phyloP scores from a whole-genome alignment of 495 filamentous ascomycete species.

The Lophiostoma macrostomum region DNA sequence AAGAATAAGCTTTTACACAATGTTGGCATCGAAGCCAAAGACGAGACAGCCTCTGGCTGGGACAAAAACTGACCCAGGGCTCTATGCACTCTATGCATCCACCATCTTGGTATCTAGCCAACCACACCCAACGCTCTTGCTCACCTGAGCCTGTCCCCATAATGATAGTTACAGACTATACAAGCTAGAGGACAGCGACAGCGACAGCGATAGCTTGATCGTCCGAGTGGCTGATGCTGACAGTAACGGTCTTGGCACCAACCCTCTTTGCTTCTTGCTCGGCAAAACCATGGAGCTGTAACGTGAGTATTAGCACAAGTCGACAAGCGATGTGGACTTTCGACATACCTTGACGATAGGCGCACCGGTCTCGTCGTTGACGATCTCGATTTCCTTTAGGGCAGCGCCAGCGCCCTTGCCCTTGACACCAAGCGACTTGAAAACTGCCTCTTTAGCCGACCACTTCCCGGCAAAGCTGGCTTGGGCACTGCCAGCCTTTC shows the following conservation, averaged over 20 bases:
- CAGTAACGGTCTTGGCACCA: slow-evolving; percentile 79
- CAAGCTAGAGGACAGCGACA: slow-evolving; percentile 49
- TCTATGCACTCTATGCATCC: too few relatives aligned
- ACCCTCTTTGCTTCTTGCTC: slow-evolving; percentile 74
- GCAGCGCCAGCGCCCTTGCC: slow-evolving; percentile 84
- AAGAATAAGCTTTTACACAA: too few relatives aligned
- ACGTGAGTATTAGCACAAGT: slow-evolving; percentile 14
- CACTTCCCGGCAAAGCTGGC: slow-evolving; percentile 89
- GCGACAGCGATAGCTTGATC: slow-evolving; percentile 90
- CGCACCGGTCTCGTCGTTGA: slow-evolving; percentile 72
- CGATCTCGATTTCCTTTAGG: slow-evolving; percentile 92
- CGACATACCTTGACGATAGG: slow-evolving; percentile 78
- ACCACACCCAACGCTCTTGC: neutral
- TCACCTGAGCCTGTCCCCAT: neutral
- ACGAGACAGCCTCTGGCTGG: too few relatives aligned
- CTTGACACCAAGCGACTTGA: slow-evolving; percentile 91
- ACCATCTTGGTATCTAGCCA: neutral
- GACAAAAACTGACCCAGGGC: too few relatives aligned
- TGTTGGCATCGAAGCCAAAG: too few relatives aligned
- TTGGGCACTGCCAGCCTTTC: slow-evolving; percentile 69
- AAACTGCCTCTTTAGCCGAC: slow-evolving; percentile 97
- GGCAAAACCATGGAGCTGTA: slow-evolving; percentile 79
- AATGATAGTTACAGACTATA: too few relatives aligned
- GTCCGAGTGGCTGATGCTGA: slow-evolving; percentile 94
- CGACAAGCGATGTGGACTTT: slow-evolving; percentile 9